phyloP scores from a whole-genome alignment of 129 eudicot species.

The Flaveria brownii region DNA sequence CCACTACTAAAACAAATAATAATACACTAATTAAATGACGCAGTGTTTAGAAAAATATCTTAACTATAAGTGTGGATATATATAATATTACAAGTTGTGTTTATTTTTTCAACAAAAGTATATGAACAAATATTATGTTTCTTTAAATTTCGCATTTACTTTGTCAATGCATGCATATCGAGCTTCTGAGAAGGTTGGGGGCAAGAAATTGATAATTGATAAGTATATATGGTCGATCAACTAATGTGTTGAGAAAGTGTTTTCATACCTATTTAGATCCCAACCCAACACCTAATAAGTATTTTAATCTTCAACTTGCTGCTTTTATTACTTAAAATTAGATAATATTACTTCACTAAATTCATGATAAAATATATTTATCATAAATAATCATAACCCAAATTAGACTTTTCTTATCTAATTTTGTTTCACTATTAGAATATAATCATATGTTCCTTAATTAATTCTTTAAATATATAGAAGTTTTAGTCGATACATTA shows the following conservation, averaged over 20 bases:
- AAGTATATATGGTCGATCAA: constrained; percentile 5
- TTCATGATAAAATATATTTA: not conserved
- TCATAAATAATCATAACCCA: not conserved
- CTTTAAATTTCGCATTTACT: constrained; percentile 14
- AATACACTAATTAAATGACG: not conserved
- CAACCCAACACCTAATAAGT: constrained; percentile 24
- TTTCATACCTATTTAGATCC: constrained; percentile 29
- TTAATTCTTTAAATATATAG: not conserved
- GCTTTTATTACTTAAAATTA: constrained; percentile 14
- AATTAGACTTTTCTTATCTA: not conserved
- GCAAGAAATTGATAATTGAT: not conserved
- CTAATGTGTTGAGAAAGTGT: constrained; percentile 35
- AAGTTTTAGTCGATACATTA: not conserved
- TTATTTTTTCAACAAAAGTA: constrained; percentile 1
- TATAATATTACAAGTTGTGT: not conserved
- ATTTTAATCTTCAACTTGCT: constrained; percentile 27
- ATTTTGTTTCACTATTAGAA: not conserved
- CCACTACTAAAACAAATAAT: not conserved
- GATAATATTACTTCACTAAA: not conserved
- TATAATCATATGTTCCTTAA: not conserved
- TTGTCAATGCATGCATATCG: constrained; percentile 28
- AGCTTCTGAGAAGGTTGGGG: constrained; percentile 34
- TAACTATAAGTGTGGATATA: too few relatives aligned
- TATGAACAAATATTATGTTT: constrained; percentile 20
- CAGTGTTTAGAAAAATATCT: not conserved